phyloP scores from a whole-genome alignment of 805 yeast species.

The Nakazawaea peltata region DNA sequence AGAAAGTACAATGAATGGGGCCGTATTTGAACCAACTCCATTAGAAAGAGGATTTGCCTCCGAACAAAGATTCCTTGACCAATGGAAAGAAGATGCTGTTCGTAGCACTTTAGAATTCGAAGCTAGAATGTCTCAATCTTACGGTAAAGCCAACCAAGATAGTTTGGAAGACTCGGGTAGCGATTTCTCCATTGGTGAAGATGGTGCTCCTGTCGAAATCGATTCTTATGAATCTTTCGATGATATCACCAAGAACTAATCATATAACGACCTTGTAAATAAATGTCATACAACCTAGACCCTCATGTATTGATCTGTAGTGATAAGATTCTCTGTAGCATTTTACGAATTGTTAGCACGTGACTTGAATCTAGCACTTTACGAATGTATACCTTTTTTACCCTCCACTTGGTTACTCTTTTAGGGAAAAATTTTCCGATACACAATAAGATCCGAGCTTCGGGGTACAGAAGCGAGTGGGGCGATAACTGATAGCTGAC shows the following conservation, averaged over 20 bases:
- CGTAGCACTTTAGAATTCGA: conserved; percentile 49
- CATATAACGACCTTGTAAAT: too few species aligned
- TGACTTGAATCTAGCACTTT: too few species aligned
- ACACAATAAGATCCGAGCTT: too few species aligned
- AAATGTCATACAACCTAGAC: too few species aligned
- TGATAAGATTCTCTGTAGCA: too few species aligned
- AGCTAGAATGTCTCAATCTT: conserved; percentile 27
- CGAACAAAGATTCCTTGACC: conserved; percentile 64
- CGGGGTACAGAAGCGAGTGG: too few species aligned
- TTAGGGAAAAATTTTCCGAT: too few species aligned
- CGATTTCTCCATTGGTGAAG: conserved; percentile 17
- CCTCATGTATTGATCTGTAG: too few species aligned
- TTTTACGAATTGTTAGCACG: too few species aligned
- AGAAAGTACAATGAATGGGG: conserved; percentile 82
- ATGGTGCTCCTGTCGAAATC: conserved; percentile 14
- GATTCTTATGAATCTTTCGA: conserved; percentile 1
- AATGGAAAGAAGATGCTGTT: conserved; percentile 67
- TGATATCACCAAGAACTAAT: conserved; percentile 1
- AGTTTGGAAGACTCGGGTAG: conserved; percentile 21
- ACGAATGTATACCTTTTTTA: too few species aligned
- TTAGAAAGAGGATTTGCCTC: conserved; percentile 60
- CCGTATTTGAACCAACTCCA: conserved; percentile 54
- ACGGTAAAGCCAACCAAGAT: conserved; percentile 7
- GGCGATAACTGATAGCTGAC: too few species aligned
- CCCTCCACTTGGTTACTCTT: too few species aligned